Conservation (phyloP, 177 flowering plant species). For the Vitis hybrid region DNA sequence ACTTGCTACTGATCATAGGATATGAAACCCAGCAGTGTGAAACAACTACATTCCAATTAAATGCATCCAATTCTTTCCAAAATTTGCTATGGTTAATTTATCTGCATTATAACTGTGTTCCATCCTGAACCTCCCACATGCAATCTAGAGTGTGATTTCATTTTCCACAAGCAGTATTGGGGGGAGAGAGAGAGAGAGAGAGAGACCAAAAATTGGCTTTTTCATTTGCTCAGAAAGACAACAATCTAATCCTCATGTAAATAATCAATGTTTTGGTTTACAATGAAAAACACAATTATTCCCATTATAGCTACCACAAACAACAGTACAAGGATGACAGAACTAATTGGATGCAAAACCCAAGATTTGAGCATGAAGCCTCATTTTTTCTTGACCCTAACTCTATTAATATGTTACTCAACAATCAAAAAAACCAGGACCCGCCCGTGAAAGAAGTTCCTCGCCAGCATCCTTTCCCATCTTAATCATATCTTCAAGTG, state of each 20-base stretch:
- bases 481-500: conserved; percentile 67
- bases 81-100: too few relatives aligned
- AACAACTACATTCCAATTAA: too few relatives aligned
- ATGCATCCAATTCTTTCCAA: too few relatives aligned
- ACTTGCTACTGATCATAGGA: too few relatives aligned
- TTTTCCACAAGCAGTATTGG: too few relatives aligned
- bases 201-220: too few relatives aligned
- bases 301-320: conserved; percentile 6
- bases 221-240: neutral
- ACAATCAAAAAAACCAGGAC: conserved; percentile 76
- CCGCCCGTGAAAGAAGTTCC: conserved; percentile 80
- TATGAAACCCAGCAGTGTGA: too few relatives aligned
- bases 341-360: neutral
- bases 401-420: conserved; percentile 13
- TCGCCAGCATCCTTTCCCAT: conserved; percentile 97
- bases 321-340: neutral
- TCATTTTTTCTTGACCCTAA: neutral
- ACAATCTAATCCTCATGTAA: conserved; percentile 1
- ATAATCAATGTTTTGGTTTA: neutral
- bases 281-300: conserved; percentile 2
- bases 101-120: too few relatives aligned
- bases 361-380: conserved; percentile 5
- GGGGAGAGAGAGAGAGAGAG: too few relatives aligned
- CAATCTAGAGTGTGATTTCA: too few relatives aligned
- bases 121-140: too few relatives aligned